Percentiles rank a stretch among this genome's conserved stretches.
These are phyloP conservation scores for Solanum lignicaule DNA, from an alignment of 257 asterid genomes.

Conservation along the genomic window DNA sequence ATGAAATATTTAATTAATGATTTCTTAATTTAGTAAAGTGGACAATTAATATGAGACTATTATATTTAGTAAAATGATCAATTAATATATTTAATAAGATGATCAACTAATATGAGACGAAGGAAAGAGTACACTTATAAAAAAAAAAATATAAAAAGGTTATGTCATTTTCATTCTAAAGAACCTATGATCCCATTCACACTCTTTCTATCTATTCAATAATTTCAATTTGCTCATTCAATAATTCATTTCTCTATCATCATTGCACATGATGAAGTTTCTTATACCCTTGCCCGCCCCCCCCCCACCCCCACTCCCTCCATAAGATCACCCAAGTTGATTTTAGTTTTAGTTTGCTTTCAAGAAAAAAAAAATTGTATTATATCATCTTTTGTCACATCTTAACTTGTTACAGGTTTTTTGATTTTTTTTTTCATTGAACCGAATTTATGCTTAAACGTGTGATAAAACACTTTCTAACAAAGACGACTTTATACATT, in stretches of 20 bases:
- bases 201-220: neutral
- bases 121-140: neutral
- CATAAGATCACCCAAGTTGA: neutral
- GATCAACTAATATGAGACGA: too few species aligned
- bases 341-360: neutral
- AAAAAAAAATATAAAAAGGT: neutral
- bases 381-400: neutral
- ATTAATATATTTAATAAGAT: too few species aligned
- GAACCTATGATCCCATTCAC: conserved; percentile 5
- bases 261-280: neutral
- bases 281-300: neutral
- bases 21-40: too few species aligned
- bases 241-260: neutral
- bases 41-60: too few species aligned
- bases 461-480: neutral
- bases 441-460: too few species aligned
- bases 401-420: neutral
- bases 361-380: neutral
- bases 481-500: too few species aligned
- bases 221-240: neutral
- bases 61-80: neutral
- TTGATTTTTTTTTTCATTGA: too few species aligned
- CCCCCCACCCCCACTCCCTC: neutral
- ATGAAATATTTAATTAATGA: neutral
- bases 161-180: conserved; percentile 18